phyloP scores from a whole-genome alignment of 495 filamentous ascomycete species.

The Xylaria bambusicola region DNA sequence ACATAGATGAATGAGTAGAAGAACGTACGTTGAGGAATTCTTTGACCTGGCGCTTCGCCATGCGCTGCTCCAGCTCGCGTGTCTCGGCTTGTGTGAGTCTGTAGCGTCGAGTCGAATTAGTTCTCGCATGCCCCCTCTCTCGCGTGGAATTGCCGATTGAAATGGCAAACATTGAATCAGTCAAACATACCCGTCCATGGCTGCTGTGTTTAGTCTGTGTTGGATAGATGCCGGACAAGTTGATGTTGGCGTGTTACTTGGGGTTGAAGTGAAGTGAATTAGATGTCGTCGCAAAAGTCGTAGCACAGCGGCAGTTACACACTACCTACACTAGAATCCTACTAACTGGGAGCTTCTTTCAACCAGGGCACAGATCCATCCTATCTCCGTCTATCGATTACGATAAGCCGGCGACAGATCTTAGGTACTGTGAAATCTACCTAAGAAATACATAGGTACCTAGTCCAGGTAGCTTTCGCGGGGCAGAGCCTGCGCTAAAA shows the following conservation, averaged over 20 bases:
- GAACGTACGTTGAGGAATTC: constrained; percentile 90
- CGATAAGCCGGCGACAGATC: too few species aligned
- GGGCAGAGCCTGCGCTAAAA: constrained; percentile 16
- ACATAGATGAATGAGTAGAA: background rate
- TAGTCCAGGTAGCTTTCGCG: constrained; percentile 2
- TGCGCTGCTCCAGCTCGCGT: constrained; percentile 85
- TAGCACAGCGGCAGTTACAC: background rate
- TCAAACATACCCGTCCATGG: constrained; percentile 28
- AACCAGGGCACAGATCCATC: too few species aligned
- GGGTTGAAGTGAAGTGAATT: too few species aligned
- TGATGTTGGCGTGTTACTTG: background rate
- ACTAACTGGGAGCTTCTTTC: too few species aligned
- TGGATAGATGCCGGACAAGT: background rate
- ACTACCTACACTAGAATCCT: too few species aligned
- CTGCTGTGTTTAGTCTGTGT: background rate
- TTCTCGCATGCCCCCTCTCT: background rate
- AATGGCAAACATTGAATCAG: too few species aligned
- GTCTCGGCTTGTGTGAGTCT: constrained; percentile 80
- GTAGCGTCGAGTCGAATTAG: background rate
- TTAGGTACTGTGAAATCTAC: too few species aligned
- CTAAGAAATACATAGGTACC: background rate
- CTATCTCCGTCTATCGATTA: too few species aligned
- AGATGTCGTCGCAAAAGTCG: too few species aligned
- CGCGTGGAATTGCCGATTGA: background rate
- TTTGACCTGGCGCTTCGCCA: constrained; percentile 97